A percentile compares a stretch with the other conserved stretches of the same genome.
phyloP scores from a whole-genome alignment of 177 flowering plant genomes.

The Tripterygium wilfordii region DNA sequence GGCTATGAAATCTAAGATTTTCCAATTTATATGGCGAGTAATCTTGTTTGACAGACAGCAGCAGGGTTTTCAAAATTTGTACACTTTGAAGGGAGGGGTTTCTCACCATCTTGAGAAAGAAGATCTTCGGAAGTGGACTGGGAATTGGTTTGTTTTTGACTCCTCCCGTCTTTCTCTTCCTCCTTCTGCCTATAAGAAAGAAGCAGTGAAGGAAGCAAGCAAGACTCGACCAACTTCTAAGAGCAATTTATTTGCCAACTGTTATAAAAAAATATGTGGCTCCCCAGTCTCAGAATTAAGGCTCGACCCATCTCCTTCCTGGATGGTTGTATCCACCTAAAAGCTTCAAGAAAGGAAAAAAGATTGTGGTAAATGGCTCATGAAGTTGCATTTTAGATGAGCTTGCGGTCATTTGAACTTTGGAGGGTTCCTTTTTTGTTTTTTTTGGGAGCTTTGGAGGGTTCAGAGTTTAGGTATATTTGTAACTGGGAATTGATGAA shows the following conservation, averaged over 20 bases:
- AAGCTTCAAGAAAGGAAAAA: no score
- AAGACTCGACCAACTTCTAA: constrained; percentile 15
- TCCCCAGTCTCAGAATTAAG: constrained; percentile 50
- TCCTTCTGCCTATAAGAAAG: constrained; percentile 67
- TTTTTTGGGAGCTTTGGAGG: no score
- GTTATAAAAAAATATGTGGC: constrained; percentile 69
- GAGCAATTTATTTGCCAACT: constrained; percentile 38
- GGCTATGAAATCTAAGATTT: background rate
- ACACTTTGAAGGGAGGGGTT: constrained; percentile 83
- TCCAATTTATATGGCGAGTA: no score
- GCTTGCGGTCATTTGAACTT: no score
- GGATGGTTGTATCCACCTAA: no score
- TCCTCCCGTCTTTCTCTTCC: constrained; percentile 90
- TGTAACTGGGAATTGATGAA: no score
- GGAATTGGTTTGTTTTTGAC: constrained; percentile 87
- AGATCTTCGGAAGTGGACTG: constrained; percentile 78
- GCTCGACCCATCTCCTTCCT: no score
- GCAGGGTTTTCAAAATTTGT: constrained; percentile 77
- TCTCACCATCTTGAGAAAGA: constrained; percentile 80
- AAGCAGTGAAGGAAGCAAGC: constrained; percentile 14
- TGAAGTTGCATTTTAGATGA: no score
- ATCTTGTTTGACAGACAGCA: constrained; percentile 51
- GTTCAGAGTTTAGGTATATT: no score
- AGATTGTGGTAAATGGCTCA: no score
- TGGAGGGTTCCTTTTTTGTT: no score